These are phyloP conservation scores for Sugiyamaella neomexicana DNA, from an alignment of 1,139 yeast genomes.

Conservation along the genomic window DNA sequence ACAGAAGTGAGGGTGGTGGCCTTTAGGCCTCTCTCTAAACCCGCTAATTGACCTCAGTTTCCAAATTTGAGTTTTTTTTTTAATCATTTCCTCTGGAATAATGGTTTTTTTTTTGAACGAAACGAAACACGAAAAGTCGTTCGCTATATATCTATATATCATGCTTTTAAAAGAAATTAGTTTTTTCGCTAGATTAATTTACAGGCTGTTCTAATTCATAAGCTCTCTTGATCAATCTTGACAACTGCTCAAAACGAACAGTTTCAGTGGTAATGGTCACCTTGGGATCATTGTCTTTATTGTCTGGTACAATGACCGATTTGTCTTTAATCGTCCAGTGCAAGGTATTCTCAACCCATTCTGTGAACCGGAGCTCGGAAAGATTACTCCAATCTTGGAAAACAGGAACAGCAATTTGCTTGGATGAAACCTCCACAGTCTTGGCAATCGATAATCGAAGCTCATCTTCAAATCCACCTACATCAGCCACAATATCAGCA, in stretches of 20 bases:
- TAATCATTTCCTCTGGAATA: too few relatives aligned
- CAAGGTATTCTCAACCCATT: constrained; percentile 39
- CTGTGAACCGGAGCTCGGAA: constrained; percentile 35
- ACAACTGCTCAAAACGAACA: constrained; percentile 40
- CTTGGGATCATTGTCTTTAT: constrained; percentile 40
- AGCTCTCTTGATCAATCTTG: constrained; percentile 39
- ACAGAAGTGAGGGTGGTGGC: background rate
- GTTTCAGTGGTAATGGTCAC: constrained; percentile 38
- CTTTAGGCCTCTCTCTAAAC: too few relatives aligned
- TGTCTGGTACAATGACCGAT: constrained; percentile 35
- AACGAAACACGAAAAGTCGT: background rate
- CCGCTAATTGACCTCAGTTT: too few relatives aligned
- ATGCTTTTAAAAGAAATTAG: background rate
- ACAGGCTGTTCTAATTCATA: constrained; percentile 30
- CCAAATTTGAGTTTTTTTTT: too few relatives aligned
- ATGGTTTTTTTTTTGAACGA: too few relatives aligned
- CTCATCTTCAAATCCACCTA: constrained; percentile 39
- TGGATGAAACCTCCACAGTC: constrained; percentile 38
- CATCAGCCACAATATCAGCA: constrained; percentile 42
- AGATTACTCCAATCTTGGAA: constrained; percentile 41
- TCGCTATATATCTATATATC: background rate
- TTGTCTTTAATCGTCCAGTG: constrained; percentile 38
- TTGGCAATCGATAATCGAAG: constrained; percentile 39
- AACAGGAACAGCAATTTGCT: constrained; percentile 35
- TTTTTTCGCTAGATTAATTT: constrained; percentile 14